These are phyloP conservation scores for Xylaria sp. DNA, from an alignment of 2,329 filamentous ascomycete species.

Conservation along the genomic window DNA sequence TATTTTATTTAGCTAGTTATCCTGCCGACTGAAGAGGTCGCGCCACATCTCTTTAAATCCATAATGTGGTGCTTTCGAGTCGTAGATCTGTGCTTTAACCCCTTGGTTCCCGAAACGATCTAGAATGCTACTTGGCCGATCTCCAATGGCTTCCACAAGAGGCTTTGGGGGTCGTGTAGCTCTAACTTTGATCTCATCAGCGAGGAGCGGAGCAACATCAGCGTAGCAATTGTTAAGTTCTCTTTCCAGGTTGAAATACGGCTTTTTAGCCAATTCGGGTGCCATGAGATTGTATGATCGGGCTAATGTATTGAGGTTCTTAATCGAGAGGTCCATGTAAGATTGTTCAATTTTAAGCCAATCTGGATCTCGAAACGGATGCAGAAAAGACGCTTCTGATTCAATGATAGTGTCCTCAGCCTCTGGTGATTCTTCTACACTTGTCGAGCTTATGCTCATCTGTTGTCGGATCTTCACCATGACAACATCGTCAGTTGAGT, in stretches of 20 bases:
- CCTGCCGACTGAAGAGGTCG: slow-evolving; percentile 68
- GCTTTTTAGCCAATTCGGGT: slow-evolving; percentile 89
- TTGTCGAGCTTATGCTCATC: slow-evolving; percentile 26
- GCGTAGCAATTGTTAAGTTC: slow-evolving; percentile 85
- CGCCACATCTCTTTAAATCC: slow-evolving; percentile 91
- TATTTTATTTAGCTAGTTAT: slow-evolving; percentile 15
- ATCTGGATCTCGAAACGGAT: slow-evolving; percentile 78
- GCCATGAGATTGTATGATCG: slow-evolving; percentile 96
- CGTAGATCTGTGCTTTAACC: slow-evolving; percentile 71
- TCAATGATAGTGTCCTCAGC: slow-evolving; percentile 14
- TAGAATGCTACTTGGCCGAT: slow-evolving; percentile 63
- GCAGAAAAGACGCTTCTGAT: slow-evolving; percentile 52
- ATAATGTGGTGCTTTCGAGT: slow-evolving; percentile 79
- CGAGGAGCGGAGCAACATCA: slow-evolving; percentile 82
- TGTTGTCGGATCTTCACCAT: slow-evolving; percentile 58
- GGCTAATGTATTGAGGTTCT: slow-evolving; percentile 80
- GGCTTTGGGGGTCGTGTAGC: slow-evolving; percentile 60
- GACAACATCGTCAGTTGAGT: slow-evolving; percentile 59
- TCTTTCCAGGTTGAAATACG: slow-evolving; percentile 85
- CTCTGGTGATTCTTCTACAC: slow-evolving; percentile 9
- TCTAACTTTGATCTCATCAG: slow-evolving; percentile 76
- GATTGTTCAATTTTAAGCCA: slow-evolving; percentile 79
- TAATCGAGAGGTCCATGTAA: slow-evolving; percentile 81
- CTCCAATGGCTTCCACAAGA: slow-evolving; percentile 54
- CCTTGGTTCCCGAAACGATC: slow-evolving; percentile 66